Conservation (phyloP, 306 rosid species). For the Albizia julibrissin region DNA sequence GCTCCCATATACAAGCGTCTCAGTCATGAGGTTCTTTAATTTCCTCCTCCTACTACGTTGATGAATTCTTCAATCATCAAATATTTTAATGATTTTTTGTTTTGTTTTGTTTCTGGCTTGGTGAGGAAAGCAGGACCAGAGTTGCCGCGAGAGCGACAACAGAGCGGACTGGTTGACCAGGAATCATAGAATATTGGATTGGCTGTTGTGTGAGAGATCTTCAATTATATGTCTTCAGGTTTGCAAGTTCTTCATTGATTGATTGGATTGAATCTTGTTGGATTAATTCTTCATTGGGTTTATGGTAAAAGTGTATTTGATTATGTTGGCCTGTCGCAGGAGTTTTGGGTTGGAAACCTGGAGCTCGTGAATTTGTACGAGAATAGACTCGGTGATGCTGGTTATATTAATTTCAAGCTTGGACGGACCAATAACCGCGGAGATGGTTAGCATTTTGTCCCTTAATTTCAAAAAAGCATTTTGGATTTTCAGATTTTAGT, state of each 20-base stretch:
- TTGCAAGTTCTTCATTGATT: constrained; percentile 12
- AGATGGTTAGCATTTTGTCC: constrained; percentile 59
- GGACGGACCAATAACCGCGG: constrained; percentile 92
- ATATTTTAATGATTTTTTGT: not conserved
- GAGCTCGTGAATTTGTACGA: constrained; percentile 76
- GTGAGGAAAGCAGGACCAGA: constrained; percentile 55
- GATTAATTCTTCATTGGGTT: constrained; percentile 3
- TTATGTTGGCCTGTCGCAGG: constrained; percentile 45
- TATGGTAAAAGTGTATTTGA: constrained; percentile 2
- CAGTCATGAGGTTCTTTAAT: constrained; percentile 56
- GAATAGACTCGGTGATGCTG: constrained; percentile 75
- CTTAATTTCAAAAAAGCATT: constrained; percentile 2
- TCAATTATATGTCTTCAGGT: constrained; percentile 98
- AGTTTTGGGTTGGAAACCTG: constrained; percentile 78
- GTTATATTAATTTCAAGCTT: constrained; percentile 72
- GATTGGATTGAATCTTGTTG: not conserved
- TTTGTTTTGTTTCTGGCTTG: constrained; percentile 9
- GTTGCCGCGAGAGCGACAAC: constrained; percentile 72
- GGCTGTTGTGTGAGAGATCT: constrained; percentile 76
- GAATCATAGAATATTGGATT: constrained; percentile 78
- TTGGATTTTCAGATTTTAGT: not conserved
- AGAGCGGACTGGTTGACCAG: constrained; percentile 73
- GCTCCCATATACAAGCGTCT: constrained; percentile 96
- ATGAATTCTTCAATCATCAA: not conserved
- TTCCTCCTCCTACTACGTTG: not conserved